These are phyloP conservation scores for Lolium rigidum DNA, from an alignment of 176 grass and related monocot species.

Conservation along the genomic window DNA sequence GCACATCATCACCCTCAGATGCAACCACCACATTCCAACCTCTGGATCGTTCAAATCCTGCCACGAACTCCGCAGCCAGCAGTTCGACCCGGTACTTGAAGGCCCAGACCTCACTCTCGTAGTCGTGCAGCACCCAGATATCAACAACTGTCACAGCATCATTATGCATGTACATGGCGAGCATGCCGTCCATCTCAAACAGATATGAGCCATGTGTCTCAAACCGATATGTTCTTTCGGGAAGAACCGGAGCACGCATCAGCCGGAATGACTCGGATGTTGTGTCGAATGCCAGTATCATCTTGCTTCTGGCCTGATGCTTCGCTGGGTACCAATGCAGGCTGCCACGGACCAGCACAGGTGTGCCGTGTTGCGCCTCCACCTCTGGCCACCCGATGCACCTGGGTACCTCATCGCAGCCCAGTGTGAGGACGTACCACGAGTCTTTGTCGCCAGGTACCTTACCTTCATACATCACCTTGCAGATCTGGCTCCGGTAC, in stretches of 20 bases:
- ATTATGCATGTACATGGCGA: background rate
- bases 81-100: background rate
- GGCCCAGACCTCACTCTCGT: background rate
- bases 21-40: background rate
- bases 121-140: background rate
- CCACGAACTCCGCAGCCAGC: background rate
- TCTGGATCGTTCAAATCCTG: background rate
- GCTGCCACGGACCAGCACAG: background rate
- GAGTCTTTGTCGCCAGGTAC: background rate
- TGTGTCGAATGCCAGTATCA: background rate
- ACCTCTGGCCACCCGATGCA: background rate
- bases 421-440: background rate
- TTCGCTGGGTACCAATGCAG: background rate
- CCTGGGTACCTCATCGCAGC: background rate
- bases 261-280: background rate
- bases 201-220: background rate
- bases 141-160: background rate
- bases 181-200: background rate
- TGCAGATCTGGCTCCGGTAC: background rate
- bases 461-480: background rate
- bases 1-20: background rate
- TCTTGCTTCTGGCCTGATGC: background rate
- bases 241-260: background rate
- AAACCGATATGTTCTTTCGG: background rate
- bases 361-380: background rate